These are phyloP conservation scores for Trifolium subterraneum DNA, from an alignment of 306 rosid genomes.

Conservation along the genomic window DNA sequence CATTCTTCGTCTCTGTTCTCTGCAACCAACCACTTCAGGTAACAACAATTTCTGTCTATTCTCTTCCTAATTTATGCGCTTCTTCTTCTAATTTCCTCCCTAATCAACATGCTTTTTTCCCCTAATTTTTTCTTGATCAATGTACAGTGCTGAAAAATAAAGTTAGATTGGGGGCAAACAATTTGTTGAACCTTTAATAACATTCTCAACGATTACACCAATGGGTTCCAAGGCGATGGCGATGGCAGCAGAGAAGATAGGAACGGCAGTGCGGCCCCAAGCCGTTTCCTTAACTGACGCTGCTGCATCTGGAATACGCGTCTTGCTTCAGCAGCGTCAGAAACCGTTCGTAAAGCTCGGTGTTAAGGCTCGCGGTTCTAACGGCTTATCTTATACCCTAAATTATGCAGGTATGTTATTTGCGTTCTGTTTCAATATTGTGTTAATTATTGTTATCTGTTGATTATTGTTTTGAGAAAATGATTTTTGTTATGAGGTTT, in stretches of 20 bases:
- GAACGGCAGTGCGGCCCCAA: conserved; percentile 64
- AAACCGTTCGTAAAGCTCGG: conserved; percentile 79
- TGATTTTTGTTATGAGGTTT: not conserved
- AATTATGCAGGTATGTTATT: conserved; percentile 74
- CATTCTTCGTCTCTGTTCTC: no score
- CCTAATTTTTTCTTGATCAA: no score
- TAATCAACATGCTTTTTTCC: no score
- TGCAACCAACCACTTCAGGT: no score
- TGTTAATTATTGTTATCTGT: not conserved
- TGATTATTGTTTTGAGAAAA: not conserved
- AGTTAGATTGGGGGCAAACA: no score
- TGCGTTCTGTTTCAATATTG: not conserved
- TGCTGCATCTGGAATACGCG: conserved; percentile 73
- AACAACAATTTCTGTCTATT: no score
- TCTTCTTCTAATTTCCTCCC: no score
- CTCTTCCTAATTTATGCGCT: no score
- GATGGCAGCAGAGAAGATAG: conserved; percentile 49
- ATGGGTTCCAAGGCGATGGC: conserved; percentile 67
- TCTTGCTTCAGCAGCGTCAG: conserved; percentile 75
- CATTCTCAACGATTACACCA: not conserved
- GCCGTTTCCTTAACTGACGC: conserved; percentile 69
- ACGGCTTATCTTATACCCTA: conserved; percentile 88
- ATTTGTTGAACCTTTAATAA: no score
- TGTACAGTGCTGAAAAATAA: no score
- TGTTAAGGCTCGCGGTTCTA: conserved; percentile 94